phyloP scores from a whole-genome alignment of 164 flowering plant genomes.

The Vitis rotundifolia region DNA sequence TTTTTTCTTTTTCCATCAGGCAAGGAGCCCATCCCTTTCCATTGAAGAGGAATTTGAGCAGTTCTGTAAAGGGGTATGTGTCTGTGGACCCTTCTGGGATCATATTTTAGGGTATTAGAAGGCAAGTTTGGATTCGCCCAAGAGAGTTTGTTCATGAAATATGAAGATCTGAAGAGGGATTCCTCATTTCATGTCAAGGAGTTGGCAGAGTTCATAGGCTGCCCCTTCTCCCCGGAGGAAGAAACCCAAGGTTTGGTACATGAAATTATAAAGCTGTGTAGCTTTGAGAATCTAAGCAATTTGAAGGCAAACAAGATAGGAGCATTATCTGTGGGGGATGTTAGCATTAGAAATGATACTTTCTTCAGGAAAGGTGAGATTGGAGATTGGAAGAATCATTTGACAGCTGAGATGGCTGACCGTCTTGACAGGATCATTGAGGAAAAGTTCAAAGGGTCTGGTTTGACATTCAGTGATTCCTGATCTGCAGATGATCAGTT shows the following conservation, averaged over 20 bases:
- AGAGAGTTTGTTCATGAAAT: neutral
- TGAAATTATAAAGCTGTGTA: neutral
- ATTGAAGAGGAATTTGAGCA: conserved; percentile 3
- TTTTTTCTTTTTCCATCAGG: neutral
- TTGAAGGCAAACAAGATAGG: conserved; percentile 1
- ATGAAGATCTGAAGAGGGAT: neutral
- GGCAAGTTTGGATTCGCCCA: neutral
- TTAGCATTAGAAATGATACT: neutral
- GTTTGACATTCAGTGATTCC: too few species aligned
- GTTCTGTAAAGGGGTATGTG: neutral
- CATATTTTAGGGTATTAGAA: conserved; percentile 3
- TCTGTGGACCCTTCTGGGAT: neutral
- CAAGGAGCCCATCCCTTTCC: neutral
- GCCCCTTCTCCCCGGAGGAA: neutral
- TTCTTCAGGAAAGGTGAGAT: conserved; percentile 14
- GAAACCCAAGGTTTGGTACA: neutral
- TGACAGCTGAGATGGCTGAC: conserved; percentile 3
- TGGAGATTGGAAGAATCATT: conserved; percentile 12
- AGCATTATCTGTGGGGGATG: too few species aligned
- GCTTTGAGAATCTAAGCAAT: neutral
- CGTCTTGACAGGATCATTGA: too few species aligned
- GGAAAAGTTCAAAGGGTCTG: too few species aligned
- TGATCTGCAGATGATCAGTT: too few species aligned
- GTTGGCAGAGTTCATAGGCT: conserved; percentile 3
- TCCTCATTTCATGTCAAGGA: neutral